Evolutionary conservation across 768 basidiomycete genomes (phyloP).

Genomic region (Kwoniella mangroviensis): DNA sequence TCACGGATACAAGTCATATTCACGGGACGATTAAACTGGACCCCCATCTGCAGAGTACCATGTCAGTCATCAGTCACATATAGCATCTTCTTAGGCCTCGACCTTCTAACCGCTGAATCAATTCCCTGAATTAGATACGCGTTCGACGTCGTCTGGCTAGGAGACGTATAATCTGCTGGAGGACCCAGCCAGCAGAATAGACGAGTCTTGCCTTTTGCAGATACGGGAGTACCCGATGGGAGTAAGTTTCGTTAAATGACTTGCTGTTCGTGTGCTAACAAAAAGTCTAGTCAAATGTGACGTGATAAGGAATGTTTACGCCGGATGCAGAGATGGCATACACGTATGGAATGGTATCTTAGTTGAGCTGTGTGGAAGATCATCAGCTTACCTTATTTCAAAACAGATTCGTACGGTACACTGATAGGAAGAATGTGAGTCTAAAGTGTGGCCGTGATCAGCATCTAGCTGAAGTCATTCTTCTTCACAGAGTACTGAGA

Average conservation of each 20-base stretch:
- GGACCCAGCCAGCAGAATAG: conserved; percentile 21
- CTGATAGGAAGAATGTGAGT: conserved; percentile 31
- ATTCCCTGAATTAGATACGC: conserved; percentile 25
- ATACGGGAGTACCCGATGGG: conserved; percentile 37
- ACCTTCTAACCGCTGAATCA: background rate
- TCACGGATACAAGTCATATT: conserved; percentile 39
- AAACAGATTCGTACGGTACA: conserved; percentile 18
- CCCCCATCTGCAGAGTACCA: conserved; percentile 26
- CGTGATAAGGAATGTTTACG: conserved; percentile 25
- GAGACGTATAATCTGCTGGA: background rate
- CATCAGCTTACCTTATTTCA: background rate
- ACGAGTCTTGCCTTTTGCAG: conserved; percentile 34
- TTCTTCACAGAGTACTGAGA: conserved; percentile 11
- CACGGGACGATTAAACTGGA: conserved; percentile 26
- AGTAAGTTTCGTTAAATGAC: conserved; percentile 20
- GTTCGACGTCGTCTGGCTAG: conserved; percentile 29
- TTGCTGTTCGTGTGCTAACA: background rate
- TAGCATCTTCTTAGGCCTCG: no score
- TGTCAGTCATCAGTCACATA: conserved; percentile 16
- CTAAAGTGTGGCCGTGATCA: background rate
- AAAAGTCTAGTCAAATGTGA: conserved; percentile 35
- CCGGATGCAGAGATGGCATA: conserved; percentile 39
- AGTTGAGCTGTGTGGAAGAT: background rate
- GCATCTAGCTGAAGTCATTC: conserved; percentile 3
- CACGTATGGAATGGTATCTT: conserved; percentile 34